Base-by-base conservation (phyloP, 331 rosid species). In the Stylosanthes scabra region DNA sequence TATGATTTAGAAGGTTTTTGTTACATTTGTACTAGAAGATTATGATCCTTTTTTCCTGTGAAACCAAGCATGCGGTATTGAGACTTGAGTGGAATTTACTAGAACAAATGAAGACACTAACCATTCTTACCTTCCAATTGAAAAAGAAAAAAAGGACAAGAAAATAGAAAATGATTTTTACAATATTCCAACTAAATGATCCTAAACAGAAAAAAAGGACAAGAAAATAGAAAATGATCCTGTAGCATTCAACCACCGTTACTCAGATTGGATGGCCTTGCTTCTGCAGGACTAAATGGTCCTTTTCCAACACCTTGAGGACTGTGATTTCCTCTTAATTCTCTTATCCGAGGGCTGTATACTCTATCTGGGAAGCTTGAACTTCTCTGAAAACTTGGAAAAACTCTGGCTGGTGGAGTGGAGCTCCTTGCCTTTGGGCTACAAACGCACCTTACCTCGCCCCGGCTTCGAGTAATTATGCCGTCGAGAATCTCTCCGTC, bases 401-500 rank as follows among this genome's bases (percentile, higher is more conserved):
- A 39, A 54, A 83, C 88, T 69, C 58, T 71, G 70, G 83, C 69
- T 29, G 79, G 77, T 75, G 78, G 39, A 28, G 74, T 58, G 56
- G 86, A 80, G 75, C 76, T 86, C 28, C 70, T 40, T 28, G 83
- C 14, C 83, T 72, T 85, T 29, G 75, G 78, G 82, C 89, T 91
- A 86, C 84, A 78, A n/a, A 81, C 75, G 29, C 59, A 88, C 57
- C 75, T 80, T 49, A 88, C 63, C 91, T 91, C 95, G 0, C 89
- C 95, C 12, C 94, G 85, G 82, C 97, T 75, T 80, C 86, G 67
- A 3, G 92, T 88, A 3, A 85, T 15, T 11, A 86, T 78, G 56
- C 82, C 93, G 71, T 90, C 90, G 2, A 90, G 70, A 75, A 88
- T 78, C 86, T 90, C 93, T 60, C 84, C 89, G 67, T 77, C 88